A percentile compares a stretch with the other conserved stretches of the same genome.
These are phyloP conservation scores for Quercus parvula DNA, from an alignment of 306 rosid species.

Conservation along the genomic window DNA sequence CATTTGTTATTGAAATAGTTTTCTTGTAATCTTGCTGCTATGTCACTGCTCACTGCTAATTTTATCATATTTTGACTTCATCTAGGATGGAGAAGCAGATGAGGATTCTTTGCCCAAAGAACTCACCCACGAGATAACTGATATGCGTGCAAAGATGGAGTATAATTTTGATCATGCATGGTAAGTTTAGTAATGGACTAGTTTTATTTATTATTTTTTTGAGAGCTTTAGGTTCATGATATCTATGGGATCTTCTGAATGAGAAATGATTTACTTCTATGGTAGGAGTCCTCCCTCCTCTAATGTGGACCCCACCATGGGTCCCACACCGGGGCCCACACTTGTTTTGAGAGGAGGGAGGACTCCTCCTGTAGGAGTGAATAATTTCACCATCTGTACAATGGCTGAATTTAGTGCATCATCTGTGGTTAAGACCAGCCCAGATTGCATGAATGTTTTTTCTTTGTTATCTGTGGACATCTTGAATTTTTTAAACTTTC, in stretches of 20 bases:
- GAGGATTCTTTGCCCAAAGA: slow-evolving; percentile 46
- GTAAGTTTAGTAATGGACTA: slow-evolving; percentile 39
- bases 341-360: no score
- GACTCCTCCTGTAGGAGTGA: no score
- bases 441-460: neutral
- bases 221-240: no score
- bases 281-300: no score
- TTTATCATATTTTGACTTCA: neutral
- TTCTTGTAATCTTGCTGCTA: neutral
- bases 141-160: slow-evolving; percentile 93
- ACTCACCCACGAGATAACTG: slow-evolving; percentile 67
- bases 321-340: no score
- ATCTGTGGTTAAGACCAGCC: no score
- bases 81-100: slow-evolving; percentile 58
- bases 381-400: no score
- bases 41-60: neutral
- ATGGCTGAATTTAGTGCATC: no score
- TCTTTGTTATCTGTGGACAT: neutral
- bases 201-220: neutral
- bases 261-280: no score
- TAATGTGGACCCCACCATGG: no score
- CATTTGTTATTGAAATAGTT: no score
- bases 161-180: slow-evolving; percentile 93
- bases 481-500: neutral
- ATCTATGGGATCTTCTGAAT: no score